Percentiles rank a stretch among this genome's conserved stretches.
Conservation (phyloP, 129 eudicot species). For the Heracleum sosnowskyi region DNA sequence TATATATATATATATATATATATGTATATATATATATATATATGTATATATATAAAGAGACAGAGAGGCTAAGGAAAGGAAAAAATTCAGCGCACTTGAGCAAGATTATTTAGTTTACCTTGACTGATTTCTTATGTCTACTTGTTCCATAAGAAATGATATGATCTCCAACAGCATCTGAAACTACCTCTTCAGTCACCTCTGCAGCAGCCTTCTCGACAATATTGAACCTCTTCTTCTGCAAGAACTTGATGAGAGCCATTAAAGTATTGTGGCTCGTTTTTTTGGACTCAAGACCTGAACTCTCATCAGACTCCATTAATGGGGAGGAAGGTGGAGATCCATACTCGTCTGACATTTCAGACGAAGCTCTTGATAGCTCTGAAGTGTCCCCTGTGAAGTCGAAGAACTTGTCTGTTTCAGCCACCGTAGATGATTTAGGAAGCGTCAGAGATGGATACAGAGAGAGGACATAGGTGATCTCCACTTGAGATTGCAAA, state of each 20-base stretch:
- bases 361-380: constrained; percentile 62
- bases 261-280: constrained; percentile 83
- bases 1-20: too few relatives aligned
- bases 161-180: constrained; percentile 73
- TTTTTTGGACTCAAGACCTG: constrained; percentile 67
- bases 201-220: constrained; percentile 94
- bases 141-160: constrained; percentile 37
- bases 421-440: constrained; percentile 44
- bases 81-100: too few relatives aligned
- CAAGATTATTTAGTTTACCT: constrained; percentile 33
- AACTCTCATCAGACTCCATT: constrained; percentile 52
- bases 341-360: constrained; percentile 75
- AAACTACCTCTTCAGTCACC: constrained; percentile 91
- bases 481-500: constrained; percentile 88
- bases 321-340: constrained; percentile 29
- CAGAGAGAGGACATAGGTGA: constrained; percentile 79
- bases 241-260: constrained; percentile 84
- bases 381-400: constrained; percentile 37
- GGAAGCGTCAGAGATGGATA: constrained; percentile 82
- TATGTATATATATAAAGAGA: too few relatives aligned
- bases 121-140: constrained; percentile 49
- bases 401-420: constrained; percentile 57
- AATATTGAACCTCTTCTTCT: constrained; percentile 65
- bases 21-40: too few relatives aligned
- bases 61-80: neutral